phyloP scores from a whole-genome alignment of 2,329 filamentous ascomycete genomes.

The Sporothrix schenckii region DNA sequence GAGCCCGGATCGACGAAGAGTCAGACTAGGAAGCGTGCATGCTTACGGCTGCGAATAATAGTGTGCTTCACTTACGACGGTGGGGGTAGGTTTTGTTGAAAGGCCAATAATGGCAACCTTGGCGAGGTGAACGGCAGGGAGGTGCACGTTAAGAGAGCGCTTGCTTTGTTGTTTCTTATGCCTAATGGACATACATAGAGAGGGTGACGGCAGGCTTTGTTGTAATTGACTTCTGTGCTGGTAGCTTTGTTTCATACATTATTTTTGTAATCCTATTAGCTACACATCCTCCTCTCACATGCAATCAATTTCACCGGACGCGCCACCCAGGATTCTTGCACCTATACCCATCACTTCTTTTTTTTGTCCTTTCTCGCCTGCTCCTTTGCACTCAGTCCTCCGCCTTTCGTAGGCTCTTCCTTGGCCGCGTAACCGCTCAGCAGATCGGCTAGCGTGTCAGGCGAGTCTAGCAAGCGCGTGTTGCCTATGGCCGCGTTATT shows the following conservation, averaged over 20 bases:
- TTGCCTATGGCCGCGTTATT: neutral
- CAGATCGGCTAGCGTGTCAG: slow-evolving; percentile 53
- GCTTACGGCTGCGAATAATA: neutral
- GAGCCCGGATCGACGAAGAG: slow-evolving; percentile 63
- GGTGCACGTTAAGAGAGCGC: neutral
- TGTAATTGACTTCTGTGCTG: neutral
- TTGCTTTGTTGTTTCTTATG: slow-evolving; percentile 27
- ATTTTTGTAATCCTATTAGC: neutral
- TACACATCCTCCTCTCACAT: neutral
- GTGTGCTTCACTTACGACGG: neutral
- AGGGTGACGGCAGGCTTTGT: neutral
- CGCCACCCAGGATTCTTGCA: neutral
- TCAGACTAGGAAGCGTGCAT: slow-evolving; percentile 52
- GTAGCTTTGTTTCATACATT: slow-evolving; percentile 20
- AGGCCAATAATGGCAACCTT: neutral
- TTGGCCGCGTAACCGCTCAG: slow-evolving; percentile 55
- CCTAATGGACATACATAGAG: slow-evolving; percentile 39
- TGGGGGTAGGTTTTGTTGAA: neutral
- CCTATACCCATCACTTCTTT: slow-evolving; percentile 41
- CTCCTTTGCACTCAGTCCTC: slow-evolving; percentile 48
- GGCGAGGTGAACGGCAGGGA: slow-evolving; percentile 10
- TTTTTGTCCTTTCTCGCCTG: slow-evolving; percentile 47
- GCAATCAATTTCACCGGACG: neutral
- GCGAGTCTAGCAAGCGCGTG: slow-evolving; percentile 40
- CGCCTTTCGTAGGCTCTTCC: slow-evolving; percentile 46